phyloP scores from a whole-genome alignment of 1,139 yeast species.

The Kluyveromyces sp. region DNA sequence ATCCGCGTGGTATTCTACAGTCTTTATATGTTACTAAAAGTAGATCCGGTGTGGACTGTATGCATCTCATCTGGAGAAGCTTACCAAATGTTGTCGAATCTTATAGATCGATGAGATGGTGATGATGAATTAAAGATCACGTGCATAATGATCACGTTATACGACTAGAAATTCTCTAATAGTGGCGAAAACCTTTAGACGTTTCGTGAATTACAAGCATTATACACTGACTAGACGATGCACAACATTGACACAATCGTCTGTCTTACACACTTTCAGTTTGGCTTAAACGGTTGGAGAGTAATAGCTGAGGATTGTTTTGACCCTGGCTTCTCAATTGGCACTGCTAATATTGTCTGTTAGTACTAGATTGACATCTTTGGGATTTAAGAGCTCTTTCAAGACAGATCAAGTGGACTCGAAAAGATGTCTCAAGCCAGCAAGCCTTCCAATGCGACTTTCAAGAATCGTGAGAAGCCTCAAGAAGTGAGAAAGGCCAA shows the following conservation, averaged over 20 bases:
- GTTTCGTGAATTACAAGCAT: not conserved
- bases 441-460: slow-evolving; percentile 73
- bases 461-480: slow-evolving; percentile 93
- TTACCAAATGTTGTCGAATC: no score
- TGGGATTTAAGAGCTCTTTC: not conserved
- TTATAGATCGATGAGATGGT: not conserved
- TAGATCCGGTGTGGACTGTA: no score
- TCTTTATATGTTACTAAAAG: no score
- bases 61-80: no score
- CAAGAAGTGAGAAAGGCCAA: slow-evolving; percentile 93
- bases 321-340: no score
- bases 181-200: not conserved
- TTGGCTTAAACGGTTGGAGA: no score
- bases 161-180: not conserved
- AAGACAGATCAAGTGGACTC: not conserved
- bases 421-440: slow-evolving; percentile 20
- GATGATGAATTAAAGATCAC: not conserved
- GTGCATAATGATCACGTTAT: not conserved
- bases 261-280: no score
- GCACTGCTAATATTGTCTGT: not conserved
- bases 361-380: not conserved
- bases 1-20: no score
- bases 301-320: no score
- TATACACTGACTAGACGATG: no score
- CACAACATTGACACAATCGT: no score